phyloP scores from a whole-genome alignment of 192 early-diverging fungal genomes.

The Linderina pennispora region DNA sequence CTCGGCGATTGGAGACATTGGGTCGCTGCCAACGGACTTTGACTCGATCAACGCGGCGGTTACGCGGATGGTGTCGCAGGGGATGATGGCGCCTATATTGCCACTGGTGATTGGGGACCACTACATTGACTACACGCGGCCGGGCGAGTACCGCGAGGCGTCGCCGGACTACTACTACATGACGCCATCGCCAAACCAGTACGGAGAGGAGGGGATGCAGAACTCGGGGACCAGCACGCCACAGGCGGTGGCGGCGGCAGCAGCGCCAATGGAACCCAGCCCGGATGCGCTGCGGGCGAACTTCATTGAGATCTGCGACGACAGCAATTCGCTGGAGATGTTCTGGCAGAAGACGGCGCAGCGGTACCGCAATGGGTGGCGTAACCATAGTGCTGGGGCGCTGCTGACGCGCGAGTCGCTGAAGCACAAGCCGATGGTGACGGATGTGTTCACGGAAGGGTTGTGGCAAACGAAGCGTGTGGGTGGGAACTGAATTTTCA shows the following conservation, averaged over 20 bases:
- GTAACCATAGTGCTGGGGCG: constrained; percentile 3
- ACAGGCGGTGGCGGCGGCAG: constrained; percentile 15
- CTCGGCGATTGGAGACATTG: no score
- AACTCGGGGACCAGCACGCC: background rate
- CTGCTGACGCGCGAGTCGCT: constrained; percentile 9
- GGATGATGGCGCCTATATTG: no score
- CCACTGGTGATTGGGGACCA: no score
- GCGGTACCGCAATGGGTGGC: constrained; percentile 35
- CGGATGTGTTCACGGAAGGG: constrained; percentile 33
- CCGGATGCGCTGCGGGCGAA: constrained; percentile 54
- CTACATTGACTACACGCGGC: no score
- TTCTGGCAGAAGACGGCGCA: constrained; percentile 57
- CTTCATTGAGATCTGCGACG: constrained; percentile 58
- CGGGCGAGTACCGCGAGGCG: background rate
- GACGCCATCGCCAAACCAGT: no score
- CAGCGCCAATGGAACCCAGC: constrained; percentile 30
- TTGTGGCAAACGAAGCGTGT: constrained; percentile 19
- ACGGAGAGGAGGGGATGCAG: background rate
- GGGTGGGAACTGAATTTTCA: background rate
- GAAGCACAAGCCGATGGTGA: constrained; percentile 22
- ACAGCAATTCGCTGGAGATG: constrained; percentile 51
- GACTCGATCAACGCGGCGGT: constrained; percentile 42
- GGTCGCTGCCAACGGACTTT: constrained; percentile 21
- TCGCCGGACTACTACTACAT: background rate
- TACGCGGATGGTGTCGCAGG: constrained; percentile 12